Conservation (phyloP, 768 basidiomycete genomes). For the Serendipita sp. region DNA sequence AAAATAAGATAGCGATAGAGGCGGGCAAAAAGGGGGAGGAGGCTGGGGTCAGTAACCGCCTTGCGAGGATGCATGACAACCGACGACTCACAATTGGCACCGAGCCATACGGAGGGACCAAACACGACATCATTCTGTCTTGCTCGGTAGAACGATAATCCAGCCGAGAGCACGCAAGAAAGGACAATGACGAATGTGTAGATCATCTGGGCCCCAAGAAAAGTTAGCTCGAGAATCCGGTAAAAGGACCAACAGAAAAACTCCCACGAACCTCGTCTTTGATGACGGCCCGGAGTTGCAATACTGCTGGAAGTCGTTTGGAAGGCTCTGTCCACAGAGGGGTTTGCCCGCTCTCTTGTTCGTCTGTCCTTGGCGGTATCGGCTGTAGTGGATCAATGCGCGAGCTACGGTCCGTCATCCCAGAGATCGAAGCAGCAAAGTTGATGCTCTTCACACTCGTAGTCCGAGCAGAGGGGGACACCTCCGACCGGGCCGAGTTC, state of each 20-base stretch:
- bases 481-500: not conserved
- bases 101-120: conserved; percentile 35
- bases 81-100: conserved; percentile 31
- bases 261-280: conserved; percentile 38
- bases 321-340: not conserved
- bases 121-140: conserved; percentile 30
- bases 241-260: not conserved
- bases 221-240: not conserved
- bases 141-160: not conserved
- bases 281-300: conserved; percentile 33
- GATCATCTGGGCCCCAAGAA: conserved; percentile 2
- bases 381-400: not conserved
- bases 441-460: not conserved
- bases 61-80: not conserved
- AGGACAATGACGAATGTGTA: conserved; percentile 8
- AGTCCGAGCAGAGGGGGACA: not conserved
- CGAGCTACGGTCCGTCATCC: not conserved
- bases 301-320: not conserved
- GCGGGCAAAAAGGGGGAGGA: not conserved
- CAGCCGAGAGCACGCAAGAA: conserved; percentile 8
- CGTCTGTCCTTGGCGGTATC: not conserved
- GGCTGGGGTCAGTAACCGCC: not conserved
- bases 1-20: too few species aligned
- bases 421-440: not conserved
- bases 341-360: not conserved